A percentile compares a stretch with the other conserved stretches of the same genome.
phyloP scores from a whole-genome alignment of 2,329 filamentous ascomycete species.

The Diplodia seriata region DNA sequence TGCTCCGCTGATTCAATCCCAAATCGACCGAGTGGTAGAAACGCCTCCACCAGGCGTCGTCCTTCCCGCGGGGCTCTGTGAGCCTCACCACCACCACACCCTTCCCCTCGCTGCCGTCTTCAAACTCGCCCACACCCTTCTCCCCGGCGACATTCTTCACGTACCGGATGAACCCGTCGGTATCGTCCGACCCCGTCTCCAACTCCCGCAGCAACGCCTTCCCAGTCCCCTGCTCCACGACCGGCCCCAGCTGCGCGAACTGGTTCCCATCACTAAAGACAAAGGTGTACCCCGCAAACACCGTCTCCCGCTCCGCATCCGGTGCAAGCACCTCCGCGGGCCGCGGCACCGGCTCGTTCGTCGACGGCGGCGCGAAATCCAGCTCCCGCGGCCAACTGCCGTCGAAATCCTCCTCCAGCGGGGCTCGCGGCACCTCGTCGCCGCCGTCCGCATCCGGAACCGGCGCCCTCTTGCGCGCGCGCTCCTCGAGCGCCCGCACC shows the following conservation, averaged over 20 bases:
- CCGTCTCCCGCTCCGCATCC: constrained; percentile 66
- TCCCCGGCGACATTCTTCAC: constrained; percentile 77
- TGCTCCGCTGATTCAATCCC: constrained; percentile 77
- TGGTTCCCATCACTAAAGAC: constrained; percentile 81
- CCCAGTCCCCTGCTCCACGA: constrained; percentile 79
- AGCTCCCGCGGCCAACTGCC: constrained; percentile 77
- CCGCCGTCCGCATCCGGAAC: constrained; percentile 73
- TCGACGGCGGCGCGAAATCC: constrained; percentile 74
- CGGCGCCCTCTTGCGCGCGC: constrained; percentile 55
- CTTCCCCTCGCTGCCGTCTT: constrained; percentile 67
- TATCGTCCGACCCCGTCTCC: constrained; percentile 66
- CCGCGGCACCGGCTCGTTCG: constrained; percentile 75
- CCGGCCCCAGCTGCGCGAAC: constrained; percentile 74
- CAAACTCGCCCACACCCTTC: constrained; percentile 71
- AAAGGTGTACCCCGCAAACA: constrained; percentile 90
- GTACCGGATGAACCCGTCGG: constrained; percentile 78
- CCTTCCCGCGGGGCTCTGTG: constrained; percentile 59
- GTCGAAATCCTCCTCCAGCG: constrained; percentile 81
- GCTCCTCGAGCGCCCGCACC: constrained; percentile 71
- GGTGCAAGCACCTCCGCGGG: constrained; percentile 75
- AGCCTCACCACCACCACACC: constrained; percentile 82
- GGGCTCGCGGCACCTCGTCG: constrained; percentile 57
- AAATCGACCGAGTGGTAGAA: constrained; percentile 74
- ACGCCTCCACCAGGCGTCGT: constrained; percentile 69
- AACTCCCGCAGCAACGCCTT: constrained; percentile 77